These are phyloP conservation scores for Phytophthora pistaciae DNA, from an alignment of 352 stramenopile genomes.

Conservation along the genomic window DNA sequence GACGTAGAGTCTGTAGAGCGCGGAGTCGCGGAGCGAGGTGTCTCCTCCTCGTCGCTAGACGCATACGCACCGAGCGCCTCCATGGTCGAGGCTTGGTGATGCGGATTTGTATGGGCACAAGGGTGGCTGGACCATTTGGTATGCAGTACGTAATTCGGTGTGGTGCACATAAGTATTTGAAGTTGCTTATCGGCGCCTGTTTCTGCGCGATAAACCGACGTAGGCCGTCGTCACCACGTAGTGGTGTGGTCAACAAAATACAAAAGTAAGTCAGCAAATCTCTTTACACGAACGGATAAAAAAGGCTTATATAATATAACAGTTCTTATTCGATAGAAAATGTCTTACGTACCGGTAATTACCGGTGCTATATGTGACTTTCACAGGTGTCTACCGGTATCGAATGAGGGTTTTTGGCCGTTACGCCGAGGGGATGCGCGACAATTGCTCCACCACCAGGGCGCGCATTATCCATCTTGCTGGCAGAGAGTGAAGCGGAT, in stretches of 20 bases:
- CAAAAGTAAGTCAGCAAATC: neutral
- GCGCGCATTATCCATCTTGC: conserved; percentile 28
- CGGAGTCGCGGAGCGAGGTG: neutral
- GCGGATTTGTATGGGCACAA: neutral
- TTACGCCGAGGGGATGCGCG: conserved; percentile 18
- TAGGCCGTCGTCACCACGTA: conserved; percentile 6
- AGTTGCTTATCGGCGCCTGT: conserved; percentile 10
- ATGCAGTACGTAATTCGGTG: neutral
- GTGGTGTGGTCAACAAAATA: neutral
- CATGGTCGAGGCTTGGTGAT: conserved; percentile 30
- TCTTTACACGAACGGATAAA: neutral
- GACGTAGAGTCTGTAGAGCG: conserved; percentile 21
- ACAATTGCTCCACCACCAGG: conserved; percentile 19
- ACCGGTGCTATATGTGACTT: neutral
- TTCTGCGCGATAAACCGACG: conserved; percentile 9
- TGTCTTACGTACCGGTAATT: neutral
- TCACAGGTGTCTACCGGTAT: neutral
- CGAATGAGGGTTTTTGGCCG: conserved; percentile 1
- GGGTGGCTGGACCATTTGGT: neutral
- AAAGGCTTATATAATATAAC: neutral
- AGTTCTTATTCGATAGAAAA: neutral
- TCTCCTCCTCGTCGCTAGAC: conserved; percentile 59
- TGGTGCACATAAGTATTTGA: neutral
- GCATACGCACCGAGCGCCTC: conserved; percentile 57
- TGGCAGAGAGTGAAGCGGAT: conserved; percentile 20